phyloP scores from a whole-genome alignment of 2,329 filamentous ascomycete species.

The Mariannaea sp. region DNA sequence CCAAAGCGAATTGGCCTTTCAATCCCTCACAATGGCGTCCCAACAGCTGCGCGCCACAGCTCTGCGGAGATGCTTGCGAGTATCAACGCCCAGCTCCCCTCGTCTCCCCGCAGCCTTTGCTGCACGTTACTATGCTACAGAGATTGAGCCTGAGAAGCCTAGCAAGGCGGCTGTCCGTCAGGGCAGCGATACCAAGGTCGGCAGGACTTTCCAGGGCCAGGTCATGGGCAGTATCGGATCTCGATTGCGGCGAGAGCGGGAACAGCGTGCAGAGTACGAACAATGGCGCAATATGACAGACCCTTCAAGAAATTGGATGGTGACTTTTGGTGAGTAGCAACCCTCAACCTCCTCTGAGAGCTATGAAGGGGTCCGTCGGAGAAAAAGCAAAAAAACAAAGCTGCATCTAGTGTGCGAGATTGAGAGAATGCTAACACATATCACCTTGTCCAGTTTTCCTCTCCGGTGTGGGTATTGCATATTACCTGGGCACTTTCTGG shows the following conservation, averaged over 20 bases:
- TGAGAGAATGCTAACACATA: neutral
- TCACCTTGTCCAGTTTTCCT: conserved; percentile 51
- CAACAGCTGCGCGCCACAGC: conserved; percentile 41
- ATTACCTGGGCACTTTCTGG: conserved; percentile 63
- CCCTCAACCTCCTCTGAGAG: too few relatives aligned
- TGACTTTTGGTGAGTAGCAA: conserved; percentile 61
- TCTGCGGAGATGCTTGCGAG: conserved; percentile 40
- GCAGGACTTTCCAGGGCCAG: conserved; percentile 60
- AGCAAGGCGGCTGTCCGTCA: conserved; percentile 35
- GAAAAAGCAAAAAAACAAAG: too few relatives aligned
- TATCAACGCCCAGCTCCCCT: conserved; percentile 20
- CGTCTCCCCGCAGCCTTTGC: conserved; percentile 22
- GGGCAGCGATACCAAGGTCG: conserved; percentile 46
- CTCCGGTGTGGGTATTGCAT: conserved; percentile 56
- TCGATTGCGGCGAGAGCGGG: conserved; percentile 59
- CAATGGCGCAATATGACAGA: conserved; percentile 47
- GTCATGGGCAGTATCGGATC: conserved; percentile 62
- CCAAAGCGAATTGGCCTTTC: conserved; percentile 21
- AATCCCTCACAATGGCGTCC: conserved; percentile 39
- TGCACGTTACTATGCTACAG: conserved; percentile 42
- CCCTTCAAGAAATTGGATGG: conserved; percentile 53
- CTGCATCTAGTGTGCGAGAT: too few relatives aligned
- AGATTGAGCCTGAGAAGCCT: conserved; percentile 44
- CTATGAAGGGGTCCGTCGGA: too few relatives aligned
- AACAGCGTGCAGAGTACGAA: conserved; percentile 57